Evolutionary conservation across 257 asterid genomes (phyloP).

Genomic region (Galeopsis tetrahit): DNA sequence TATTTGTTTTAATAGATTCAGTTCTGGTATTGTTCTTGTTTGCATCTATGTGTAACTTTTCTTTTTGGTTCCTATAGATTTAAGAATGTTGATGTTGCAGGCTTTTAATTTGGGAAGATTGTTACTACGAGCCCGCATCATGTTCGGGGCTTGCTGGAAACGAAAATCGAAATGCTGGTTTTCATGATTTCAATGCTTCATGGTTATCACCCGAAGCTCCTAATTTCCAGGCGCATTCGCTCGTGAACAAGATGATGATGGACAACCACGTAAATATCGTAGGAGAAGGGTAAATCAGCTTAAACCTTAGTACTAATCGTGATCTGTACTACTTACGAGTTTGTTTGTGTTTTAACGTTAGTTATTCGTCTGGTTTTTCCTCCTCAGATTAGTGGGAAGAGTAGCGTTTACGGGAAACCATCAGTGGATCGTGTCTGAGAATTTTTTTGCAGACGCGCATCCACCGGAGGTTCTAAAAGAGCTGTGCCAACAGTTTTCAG

Average conservation of each 20-base stretch:
- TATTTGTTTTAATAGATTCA: conserved; percentile 40
- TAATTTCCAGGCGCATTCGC: conserved; percentile 53
- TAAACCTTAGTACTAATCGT: conserved; percentile 16
- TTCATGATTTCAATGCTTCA: conserved; percentile 44
- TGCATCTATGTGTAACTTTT: conserved; percentile 42
- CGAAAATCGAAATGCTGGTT: conserved; percentile 32
- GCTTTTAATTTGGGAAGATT: conserved; percentile 93
- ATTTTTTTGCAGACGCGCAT: conserved; percentile 51
- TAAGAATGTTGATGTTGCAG: conserved; percentile 48
- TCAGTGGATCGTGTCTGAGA: conserved; percentile 72
- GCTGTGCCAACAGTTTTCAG: conserved; percentile 68
- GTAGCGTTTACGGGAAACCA: conserved; percentile 83
- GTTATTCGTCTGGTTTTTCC: conserved; percentile 26
- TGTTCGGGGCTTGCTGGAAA: conserved; percentile 40
- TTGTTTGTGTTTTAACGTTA: background rate
- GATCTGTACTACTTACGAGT: background rate
- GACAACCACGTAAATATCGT: conserved; percentile 70
- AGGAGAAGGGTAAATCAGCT: conserved; percentile 79
- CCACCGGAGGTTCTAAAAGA: conserved; percentile 86
- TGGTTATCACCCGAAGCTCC: conserved; percentile 49
- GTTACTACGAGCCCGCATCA: conserved; percentile 59
- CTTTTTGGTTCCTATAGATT: conserved; percentile 24
- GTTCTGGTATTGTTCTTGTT: conserved; percentile 52
- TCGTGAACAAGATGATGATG: conserved; percentile 89
- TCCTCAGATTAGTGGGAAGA: conserved; percentile 83